A percentile compares a stretch with the other conserved stretches of the same genome.
Evolutionary conservation across 257 asterid species (phyloP).

Genomic region (Paulownia fortunei): DNA sequence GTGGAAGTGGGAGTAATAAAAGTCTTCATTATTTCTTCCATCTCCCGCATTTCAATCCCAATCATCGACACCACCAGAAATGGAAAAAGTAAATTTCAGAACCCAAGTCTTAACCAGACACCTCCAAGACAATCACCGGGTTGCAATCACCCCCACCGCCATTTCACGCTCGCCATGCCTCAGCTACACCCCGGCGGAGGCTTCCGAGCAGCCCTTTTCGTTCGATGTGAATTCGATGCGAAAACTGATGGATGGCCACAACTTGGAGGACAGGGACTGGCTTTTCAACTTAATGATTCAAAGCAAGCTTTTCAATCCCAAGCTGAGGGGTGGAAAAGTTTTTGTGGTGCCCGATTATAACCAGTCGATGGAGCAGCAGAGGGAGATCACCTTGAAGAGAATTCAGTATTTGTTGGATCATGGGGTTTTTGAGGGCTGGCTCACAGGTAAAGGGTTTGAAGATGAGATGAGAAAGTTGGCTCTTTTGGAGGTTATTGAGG

Average conservation of each 20-base stretch:
- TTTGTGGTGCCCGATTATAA: slow-evolving; percentile 84
- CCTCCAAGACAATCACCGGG: slow-evolving; percentile 50
- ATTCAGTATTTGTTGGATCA: slow-evolving; percentile 71
- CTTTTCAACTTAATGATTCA: slow-evolving; percentile 73
- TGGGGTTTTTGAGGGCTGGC: slow-evolving; percentile 87
- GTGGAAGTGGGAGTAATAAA: no score
- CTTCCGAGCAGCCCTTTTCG: slow-evolving; percentile 45
- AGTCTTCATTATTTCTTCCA: no score
- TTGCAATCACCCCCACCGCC: slow-evolving; percentile 18
- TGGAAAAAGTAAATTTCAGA: slow-evolving; percentile 76
- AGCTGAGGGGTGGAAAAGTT: slow-evolving; percentile 70
- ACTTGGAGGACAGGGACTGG: slow-evolving; percentile 85
- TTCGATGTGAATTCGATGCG: slow-evolving; percentile 76
- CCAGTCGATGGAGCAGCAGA: slow-evolving; percentile 96
- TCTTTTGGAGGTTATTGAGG: slow-evolving; percentile 70
- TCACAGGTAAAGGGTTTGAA: slow-evolving; percentile 71
- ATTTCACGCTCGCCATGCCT: slow-evolving; percentile 63
- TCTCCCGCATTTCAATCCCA: slow-evolving; percentile 14
- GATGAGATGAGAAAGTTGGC: slow-evolving; percentile 90
- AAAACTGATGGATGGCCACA: slow-evolving; percentile 83
- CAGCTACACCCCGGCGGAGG: slow-evolving; percentile 82
- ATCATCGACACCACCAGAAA: not conserved
- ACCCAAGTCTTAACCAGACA: slow-evolving; percentile 68
- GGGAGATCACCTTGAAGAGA: slow-evolving; percentile 96
- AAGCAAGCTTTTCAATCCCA: slow-evolving; percentile 78